Percentiles rank a stretch among this genome's conserved stretches.
Conservation (phyloP, 1,139 yeast genomes). For the Taphrina betulina region DNA sequence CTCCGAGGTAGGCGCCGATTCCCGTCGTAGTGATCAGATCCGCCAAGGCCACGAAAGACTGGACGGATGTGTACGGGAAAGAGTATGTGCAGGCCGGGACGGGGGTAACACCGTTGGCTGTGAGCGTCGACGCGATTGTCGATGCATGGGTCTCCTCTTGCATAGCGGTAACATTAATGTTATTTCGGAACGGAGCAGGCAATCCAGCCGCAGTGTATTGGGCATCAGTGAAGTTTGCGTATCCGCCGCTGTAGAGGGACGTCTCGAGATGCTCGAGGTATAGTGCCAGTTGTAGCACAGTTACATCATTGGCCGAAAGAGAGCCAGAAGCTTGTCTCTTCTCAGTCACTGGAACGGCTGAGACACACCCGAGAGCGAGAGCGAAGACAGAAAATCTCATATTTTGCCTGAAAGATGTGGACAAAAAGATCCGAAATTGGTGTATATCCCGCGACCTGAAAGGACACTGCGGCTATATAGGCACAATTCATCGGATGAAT, state of each 20-base stretch:
- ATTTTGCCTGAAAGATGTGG: background rate
- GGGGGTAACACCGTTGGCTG: conserved; percentile 31
- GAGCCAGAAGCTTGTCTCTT: conserved; percentile 17
- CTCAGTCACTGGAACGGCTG: conserved; percentile 6
- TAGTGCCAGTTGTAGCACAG: conserved; percentile 37
- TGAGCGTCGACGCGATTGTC: background rate
- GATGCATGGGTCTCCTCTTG: conserved; percentile 24
- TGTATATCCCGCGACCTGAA: too few species aligned
- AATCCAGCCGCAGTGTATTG: conserved; percentile 35
- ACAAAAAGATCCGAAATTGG: too few species aligned
- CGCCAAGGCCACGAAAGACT: conserved; percentile 36
- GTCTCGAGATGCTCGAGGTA: conserved; percentile 38
- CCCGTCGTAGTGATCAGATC: conserved; percentile 21
- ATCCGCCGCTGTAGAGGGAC: conserved; percentile 36
- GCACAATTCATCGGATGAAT: too few species aligned
- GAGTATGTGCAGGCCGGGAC: conserved; percentile 36
- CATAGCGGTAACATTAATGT: conserved; percentile 34
- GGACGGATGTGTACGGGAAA: conserved; percentile 32
- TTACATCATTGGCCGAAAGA: conserved; percentile 33
- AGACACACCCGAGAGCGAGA: conserved; percentile 5
- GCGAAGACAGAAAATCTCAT: conserved; percentile 17
- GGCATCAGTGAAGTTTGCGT: conserved; percentile 30
- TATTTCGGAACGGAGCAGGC: conserved; percentile 34
- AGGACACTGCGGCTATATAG: too few species aligned
- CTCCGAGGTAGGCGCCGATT: conserved; percentile 37